Conservation (phyloP, 106 monocot genomes). For the Dendrobium chrysotoxum region DNA sequence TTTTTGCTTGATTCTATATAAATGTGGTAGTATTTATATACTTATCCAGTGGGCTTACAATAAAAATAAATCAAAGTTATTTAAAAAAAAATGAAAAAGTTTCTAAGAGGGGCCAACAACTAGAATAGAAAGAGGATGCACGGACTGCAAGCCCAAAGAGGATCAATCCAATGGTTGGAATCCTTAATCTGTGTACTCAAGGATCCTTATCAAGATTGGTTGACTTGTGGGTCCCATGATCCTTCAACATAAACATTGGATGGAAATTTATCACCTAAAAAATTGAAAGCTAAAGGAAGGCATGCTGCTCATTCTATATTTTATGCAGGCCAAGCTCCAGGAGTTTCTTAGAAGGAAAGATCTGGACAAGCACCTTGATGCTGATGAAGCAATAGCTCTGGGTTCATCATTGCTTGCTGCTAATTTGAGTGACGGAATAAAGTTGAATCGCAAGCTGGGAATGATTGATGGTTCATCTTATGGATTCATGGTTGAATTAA, state of each 20-base stretch:
- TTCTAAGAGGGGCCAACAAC: too few species aligned
- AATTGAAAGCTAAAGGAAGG: not conserved
- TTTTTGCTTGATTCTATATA: too few species aligned
- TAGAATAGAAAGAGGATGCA: too few species aligned
- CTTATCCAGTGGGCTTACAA: too few species aligned
- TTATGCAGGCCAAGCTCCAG: slow-evolving; percentile 73
- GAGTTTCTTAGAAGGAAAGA: slow-evolving; percentile 83
- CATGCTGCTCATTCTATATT: not conserved
- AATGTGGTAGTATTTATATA: too few species aligned
- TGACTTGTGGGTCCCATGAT: too few species aligned
- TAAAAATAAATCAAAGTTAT: too few species aligned
- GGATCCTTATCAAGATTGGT: too few species aligned
- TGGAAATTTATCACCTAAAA: slow-evolving; percentile 1
- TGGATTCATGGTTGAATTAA: slow-evolving; percentile 64
- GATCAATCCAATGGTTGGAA: too few species aligned
- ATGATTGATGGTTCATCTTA: slow-evolving; percentile 97
- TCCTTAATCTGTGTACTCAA: too few species aligned
- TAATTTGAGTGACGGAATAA: slow-evolving; percentile 98
- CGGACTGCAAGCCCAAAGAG: too few species aligned
- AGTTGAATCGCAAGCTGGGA: slow-evolving; percentile 90
- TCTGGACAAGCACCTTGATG: slow-evolving; percentile 93
- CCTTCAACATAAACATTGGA: not conserved
- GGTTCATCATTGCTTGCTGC: slow-evolving; percentile 95
- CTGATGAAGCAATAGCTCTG: slow-evolving; percentile 98
- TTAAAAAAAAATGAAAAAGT: too few species aligned